Evolutionary conservation across 2,329 filamentous ascomycete species (phyloP).

Genomic region (Septoria linicola): DNA sequence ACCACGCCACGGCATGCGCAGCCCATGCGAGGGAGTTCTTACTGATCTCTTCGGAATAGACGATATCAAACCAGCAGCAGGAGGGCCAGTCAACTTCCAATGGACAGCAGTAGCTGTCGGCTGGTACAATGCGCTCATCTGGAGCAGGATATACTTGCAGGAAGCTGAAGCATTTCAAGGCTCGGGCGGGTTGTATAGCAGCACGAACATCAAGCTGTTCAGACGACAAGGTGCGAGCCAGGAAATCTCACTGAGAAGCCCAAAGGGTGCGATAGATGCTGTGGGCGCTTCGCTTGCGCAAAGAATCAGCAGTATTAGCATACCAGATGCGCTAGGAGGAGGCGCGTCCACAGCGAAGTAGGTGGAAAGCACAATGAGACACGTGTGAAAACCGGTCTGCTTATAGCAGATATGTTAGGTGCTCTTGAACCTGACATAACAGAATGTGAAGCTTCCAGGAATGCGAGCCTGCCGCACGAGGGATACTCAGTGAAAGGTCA

Average conservation of each 20-base stretch:
- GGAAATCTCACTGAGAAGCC: slow-evolving; percentile 62
- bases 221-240: slow-evolving; percentile 67
- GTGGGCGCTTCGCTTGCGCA: slow-evolving; percentile 88
- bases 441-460: background rate
- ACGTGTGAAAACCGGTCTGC: background rate
- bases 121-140: slow-evolving; percentile 94
- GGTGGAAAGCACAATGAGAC: background rate
- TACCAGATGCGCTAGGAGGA: slow-evolving; percentile 3
- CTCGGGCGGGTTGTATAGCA: slow-evolving; percentile 84
- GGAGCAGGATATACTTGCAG: slow-evolving; percentile 86
- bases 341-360: background rate
- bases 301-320: slow-evolving; percentile 63
- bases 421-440: background rate
- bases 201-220: slow-evolving; percentile 84
- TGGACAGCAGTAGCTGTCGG: slow-evolving; percentile 54
- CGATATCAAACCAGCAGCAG: slow-evolving; percentile 14
- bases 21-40: no score
- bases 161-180: slow-evolving; percentile 84
- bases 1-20: slow-evolving; percentile 2
- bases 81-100: slow-evolving; percentile 13
- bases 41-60: slow-evolving; percentile 1
- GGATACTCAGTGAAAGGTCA: no score
- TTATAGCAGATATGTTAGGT: background rate
- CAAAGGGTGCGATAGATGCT: slow-evolving; percentile 86
- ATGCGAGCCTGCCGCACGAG: no score